Conservation (phyloP, 139 green algal genomes). For the Chlorella vulgaris region DNA sequence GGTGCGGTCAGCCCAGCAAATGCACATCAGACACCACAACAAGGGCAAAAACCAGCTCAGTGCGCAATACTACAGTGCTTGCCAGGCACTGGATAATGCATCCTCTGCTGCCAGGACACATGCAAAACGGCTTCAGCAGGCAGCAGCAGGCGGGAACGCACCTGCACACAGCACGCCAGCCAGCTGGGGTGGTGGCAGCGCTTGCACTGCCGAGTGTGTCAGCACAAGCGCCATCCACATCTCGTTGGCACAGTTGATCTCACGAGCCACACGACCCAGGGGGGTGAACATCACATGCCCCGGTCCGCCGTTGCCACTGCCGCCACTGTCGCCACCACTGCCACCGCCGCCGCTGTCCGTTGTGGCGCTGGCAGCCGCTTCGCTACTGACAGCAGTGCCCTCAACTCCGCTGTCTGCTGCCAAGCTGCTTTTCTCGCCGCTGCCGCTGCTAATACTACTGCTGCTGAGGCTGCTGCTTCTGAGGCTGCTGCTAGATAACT, state of each 20-base stretch:
- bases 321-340: neutral
- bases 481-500: too few species aligned
- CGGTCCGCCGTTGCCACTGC: too few species aligned
- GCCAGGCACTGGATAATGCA: too few species aligned
- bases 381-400: neutral
- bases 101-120: too few species aligned
- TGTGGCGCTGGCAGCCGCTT: neutral
- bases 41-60: too few species aligned
- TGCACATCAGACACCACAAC: too few species aligned
- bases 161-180: constrained; percentile 19
- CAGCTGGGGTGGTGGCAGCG: constrained; percentile 19
- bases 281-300: constrained; percentile 36
- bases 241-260: constrained; percentile 83
- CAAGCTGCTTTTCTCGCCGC: neutral
- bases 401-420: neutral
- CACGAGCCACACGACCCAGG: constrained; percentile 71
- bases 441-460: neutral
- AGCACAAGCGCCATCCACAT: constrained; percentile 88
- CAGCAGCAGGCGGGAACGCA: neutral
- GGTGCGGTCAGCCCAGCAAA: neutral
- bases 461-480: neutral
- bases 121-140: too few species aligned
- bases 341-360: neutral
- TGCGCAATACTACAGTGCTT: too few species aligned
- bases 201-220: constrained; percentile 51